Evolutionary conservation across 1,284 basidiomycete genomes (phyloP).

Genomic region (Fistulinella cinereoalba): DNA sequence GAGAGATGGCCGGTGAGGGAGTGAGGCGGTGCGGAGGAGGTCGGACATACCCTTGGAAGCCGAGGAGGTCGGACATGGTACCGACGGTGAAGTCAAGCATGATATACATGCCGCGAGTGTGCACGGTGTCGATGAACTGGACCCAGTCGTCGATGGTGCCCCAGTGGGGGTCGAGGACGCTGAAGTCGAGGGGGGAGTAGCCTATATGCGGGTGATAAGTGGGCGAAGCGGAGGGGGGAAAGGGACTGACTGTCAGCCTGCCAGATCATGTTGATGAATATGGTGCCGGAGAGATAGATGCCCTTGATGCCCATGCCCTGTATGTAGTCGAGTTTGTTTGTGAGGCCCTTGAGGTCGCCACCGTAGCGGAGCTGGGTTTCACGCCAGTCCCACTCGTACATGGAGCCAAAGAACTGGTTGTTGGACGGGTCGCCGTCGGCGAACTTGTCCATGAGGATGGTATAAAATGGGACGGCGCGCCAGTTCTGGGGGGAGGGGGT

Average conservation of each 20-base stretch:
- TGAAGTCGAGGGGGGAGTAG: slow-evolving; percentile 90
- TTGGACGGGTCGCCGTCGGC: slow-evolving; percentile 88
- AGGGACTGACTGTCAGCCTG: slow-evolving; percentile 80
- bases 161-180: slow-evolving; percentile 87
- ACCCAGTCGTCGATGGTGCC: slow-evolving; percentile 81
- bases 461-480: slow-evolving; percentile 82
- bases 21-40: slow-evolving; percentile 3
- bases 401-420: slow-evolving; percentile 81
- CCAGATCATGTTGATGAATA: slow-evolving; percentile 93
- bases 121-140: slow-evolving; percentile 69
- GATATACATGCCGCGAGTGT: slow-evolving; percentile 81
- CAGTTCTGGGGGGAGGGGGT: slow-evolving; percentile 82
- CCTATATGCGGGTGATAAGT: slow-evolving; percentile 48
- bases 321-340: slow-evolving; percentile 78
- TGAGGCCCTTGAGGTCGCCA: slow-evolving; percentile 79
- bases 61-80: slow-evolving; percentile 85
- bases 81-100: slow-evolving; percentile 92
- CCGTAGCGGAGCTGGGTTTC: slow-evolving; percentile 87
- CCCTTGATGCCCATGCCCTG: slow-evolving; percentile 81
- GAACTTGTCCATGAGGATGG: slow-evolving; percentile 87
- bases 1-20: slow-evolving; percentile 14
- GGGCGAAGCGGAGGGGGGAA: slow-evolving; percentile 2
- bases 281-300: slow-evolving; percentile 88
- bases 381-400: slow-evolving; percentile 80
- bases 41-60: slow-evolving; percentile 70